Percentiles rank a stretch among this genome's conserved stretches.
Conservation (phyloP, 2,329 filamentous ascomycete species). For the Aspergillus novoparasiticus region DNA sequence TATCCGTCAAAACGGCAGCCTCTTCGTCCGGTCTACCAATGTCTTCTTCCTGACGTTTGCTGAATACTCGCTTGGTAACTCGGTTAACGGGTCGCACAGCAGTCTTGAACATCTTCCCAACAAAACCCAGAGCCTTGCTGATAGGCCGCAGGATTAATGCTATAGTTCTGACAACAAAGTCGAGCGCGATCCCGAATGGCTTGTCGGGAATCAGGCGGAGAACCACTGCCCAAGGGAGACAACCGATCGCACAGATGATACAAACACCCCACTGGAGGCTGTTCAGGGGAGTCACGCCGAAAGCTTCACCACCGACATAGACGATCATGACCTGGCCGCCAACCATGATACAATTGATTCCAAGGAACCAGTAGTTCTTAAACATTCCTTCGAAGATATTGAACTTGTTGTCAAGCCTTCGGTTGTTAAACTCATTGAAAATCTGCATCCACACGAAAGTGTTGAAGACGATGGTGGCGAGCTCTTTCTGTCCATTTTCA, state of each 20-base stretch:
- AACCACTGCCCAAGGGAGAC: conserved; percentile 78
- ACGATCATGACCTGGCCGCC: conserved; percentile 88
- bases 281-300: conserved; percentile 71
- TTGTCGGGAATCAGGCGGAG: conserved; percentile 83
- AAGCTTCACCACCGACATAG: conserved; percentile 79
- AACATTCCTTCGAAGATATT: conserved; percentile 91
- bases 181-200: conserved; percentile 46
- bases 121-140: conserved; percentile 28
- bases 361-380: conserved; percentile 85
- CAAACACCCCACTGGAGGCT: conserved; percentile 86
- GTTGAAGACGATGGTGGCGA: conserved; percentile 90
- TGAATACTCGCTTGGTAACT: conserved; percentile 19
- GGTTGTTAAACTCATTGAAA: conserved; percentile 98
- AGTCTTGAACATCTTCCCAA: conserved; percentile 30
- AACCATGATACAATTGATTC: conserved; percentile 83
- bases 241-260: conserved; percentile 79
- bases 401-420: conserved; percentile 89
- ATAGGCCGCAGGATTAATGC: conserved; percentile 53
- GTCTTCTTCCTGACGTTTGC: conserved; percentile 6
- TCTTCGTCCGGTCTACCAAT: conserved; percentile 20
- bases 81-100: conserved; percentile 29
- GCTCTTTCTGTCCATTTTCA: conserved; percentile 50
- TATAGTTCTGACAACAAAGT: conserved; percentile 57
- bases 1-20: conserved; percentile 13
- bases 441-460: conserved; percentile 99